Evolutionary conservation across 2,329 filamentous ascomycete species (phyloP).

Genomic region (Polychaeton citri): DNA sequence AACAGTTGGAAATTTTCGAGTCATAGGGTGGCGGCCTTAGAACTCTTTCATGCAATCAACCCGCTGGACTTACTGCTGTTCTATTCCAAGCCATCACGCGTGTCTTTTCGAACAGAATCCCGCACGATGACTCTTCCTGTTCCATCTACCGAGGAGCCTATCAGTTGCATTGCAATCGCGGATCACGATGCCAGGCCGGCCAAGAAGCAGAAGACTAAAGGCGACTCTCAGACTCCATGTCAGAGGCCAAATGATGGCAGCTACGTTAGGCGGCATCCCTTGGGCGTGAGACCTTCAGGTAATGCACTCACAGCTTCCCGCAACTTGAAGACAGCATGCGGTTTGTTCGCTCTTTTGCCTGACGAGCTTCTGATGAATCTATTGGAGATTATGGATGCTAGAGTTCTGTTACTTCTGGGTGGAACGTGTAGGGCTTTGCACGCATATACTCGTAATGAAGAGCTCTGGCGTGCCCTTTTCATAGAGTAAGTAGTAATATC

Average conservation of each 20-base stretch:
- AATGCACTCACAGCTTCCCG: conserved; percentile 58
- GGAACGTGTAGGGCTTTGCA: conserved; percentile 74
- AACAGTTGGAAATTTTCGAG: no score
- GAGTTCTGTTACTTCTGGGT: conserved; percentile 51
- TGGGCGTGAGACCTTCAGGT: conserved; percentile 74
- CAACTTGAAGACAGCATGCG: conserved; percentile 55
- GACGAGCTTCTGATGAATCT: conserved; percentile 69
- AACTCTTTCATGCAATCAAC: no score
- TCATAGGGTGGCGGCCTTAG: no score
- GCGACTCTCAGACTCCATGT: conserved; percentile 3
- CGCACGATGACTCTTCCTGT: conserved; percentile 10
- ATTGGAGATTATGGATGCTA: conserved; percentile 59
- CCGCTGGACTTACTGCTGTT: no score
- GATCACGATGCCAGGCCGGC: conserved; percentile 5
- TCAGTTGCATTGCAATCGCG: not conserved
- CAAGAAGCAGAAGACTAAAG: conserved; percentile 10
- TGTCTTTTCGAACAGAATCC: no score
- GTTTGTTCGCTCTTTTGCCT: conserved; percentile 53
- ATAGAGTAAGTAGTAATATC: conserved; percentile 54
- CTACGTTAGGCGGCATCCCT: conserved; percentile 59
- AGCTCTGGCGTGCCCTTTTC: conserved; percentile 79
- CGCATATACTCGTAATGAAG: conserved; percentile 71
- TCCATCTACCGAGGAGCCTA: conserved; percentile 4
- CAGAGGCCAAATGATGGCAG: conserved; percentile 20
- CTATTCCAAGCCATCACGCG: no score